Conservation (phyloP, 2,329 filamentous ascomycete genomes). For the Ascomycota sp. region DNA sequence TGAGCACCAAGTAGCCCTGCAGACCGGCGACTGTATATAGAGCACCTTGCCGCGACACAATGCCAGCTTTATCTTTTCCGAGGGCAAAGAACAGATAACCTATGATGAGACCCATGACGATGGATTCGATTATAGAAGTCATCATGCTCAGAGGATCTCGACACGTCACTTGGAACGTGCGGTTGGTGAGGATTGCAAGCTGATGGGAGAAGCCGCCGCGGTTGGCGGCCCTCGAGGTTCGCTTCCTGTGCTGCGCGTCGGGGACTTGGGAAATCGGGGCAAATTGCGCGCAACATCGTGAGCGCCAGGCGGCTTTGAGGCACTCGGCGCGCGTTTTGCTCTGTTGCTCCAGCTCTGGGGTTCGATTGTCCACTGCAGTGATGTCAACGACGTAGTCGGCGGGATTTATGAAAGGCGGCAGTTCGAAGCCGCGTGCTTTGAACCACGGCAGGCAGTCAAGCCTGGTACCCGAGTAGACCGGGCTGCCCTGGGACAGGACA, state of each 20-base stretch:
- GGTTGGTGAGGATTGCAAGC: constrained; percentile 39
- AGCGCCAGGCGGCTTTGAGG: constrained; percentile 37
- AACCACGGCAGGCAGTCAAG: constrained; percentile 42
- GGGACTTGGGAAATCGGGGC: constrained; percentile 3
- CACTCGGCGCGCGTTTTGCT: constrained; percentile 36
- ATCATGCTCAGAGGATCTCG: constrained; percentile 58
- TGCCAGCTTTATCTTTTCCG: constrained; percentile 42
- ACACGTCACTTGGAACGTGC: constrained; percentile 48
- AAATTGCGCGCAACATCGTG: constrained; percentile 12
- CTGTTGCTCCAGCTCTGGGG: constrained; percentile 37
- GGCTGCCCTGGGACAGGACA: constrained; percentile 41
- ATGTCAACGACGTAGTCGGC: constrained; percentile 57
- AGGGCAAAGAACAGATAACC: constrained; percentile 53
- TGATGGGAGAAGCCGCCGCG: constrained; percentile 38
- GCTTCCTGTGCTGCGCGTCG: constrained; percentile 3
- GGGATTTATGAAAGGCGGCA: constrained; percentile 54
- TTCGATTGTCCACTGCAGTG: constrained; percentile 51
- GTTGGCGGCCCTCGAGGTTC: constrained; percentile 11
- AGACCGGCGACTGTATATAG: constrained; percentile 49
- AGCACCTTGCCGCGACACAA: constrained; percentile 49
- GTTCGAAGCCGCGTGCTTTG: constrained; percentile 29
- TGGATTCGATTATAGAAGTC: constrained; percentile 45
- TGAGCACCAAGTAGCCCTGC: constrained; percentile 53
- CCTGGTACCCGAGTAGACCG: constrained; percentile 42
- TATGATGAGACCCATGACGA: constrained; percentile 46